Evolutionary conservation across 441 rosid genomes (phyloP).

Genomic region (Erodium chrysanthum): DNA sequence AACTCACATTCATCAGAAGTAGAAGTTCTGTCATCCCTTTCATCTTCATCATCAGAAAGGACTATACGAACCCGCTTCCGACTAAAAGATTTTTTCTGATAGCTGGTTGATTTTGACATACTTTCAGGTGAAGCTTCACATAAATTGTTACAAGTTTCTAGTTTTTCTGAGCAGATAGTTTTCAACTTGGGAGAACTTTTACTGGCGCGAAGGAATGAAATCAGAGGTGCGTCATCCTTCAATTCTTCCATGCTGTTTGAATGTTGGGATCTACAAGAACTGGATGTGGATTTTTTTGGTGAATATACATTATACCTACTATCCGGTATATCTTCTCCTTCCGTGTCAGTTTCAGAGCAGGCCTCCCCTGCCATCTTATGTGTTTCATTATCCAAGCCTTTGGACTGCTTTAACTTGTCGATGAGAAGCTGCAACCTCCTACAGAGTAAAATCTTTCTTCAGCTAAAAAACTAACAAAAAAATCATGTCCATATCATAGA

Average conservation of each 20-base stretch:
- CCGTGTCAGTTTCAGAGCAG: constrained; percentile 90
- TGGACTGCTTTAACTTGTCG: constrained; percentile 43
- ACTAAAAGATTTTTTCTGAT: constrained; percentile 42
- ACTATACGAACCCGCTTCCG: constrained; percentile 62
- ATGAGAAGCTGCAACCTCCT: constrained; percentile 68
- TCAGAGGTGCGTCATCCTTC: constrained; percentile 49
- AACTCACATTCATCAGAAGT: constrained; percentile 47
- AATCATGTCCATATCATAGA: background rate
- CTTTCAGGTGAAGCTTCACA: constrained; percentile 25
- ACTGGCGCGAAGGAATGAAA: constrained; percentile 42
- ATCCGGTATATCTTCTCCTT: constrained; percentile 42
- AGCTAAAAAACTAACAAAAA: constrained; percentile 5
- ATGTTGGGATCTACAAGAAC: constrained; percentile 25
- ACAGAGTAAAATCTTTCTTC: constrained; percentile 21
- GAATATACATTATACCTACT: constrained; percentile 31
- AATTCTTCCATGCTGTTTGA: constrained; percentile 31
- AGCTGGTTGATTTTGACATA: constrained; percentile 34
- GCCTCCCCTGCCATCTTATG: constrained; percentile 32
- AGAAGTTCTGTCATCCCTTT: constrained; percentile 38
- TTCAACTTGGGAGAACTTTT: constrained; percentile 30
- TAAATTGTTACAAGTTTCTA: constrained; percentile 24
- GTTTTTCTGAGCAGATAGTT: constrained; percentile 20
- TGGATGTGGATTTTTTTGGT: constrained; percentile 31
- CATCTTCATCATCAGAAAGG: constrained; percentile 87
- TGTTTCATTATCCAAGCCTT: constrained; percentile 28